Base-by-base conservation (phyloP, 2,329 filamentous ascomycete species). In the Paraphoma chrysanthemicola region DNA sequence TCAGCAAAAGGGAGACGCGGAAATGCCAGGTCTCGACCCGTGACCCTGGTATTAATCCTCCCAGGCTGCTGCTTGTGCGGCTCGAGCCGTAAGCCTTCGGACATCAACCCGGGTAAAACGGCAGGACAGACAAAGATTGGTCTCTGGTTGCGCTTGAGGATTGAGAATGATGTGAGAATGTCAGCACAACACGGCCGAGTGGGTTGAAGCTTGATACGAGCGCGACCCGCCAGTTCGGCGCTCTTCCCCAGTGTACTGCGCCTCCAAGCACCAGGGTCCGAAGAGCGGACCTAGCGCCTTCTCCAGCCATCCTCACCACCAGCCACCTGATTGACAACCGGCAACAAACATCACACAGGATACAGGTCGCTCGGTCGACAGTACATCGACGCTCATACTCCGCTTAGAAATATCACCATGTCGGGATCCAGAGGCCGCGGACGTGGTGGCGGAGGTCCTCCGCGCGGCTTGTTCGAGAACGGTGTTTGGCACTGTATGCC, bases 401-500 rank as follows among this genome's bases (percentile, higher is more conserved):
- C 9, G 10, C 33, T 36, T 36, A 14, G 7, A 14, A 10, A 36
- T 10, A 36, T 36, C 33, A 57, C 23, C 46, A 73, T 73, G 68
- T 67, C 68, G 47, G 53, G 36, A 12, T 59, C 43, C 14, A 53
- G 53, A 50, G 58, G 60, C 44, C 48, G 61, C 41, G 57, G 57
- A 14, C 47, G 55, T 51, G 48, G 43, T 29, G 58, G 57, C 11
- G 60, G 33, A 48, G 44, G 51, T 17, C 28, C 60, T 11, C 59
- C 51, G 6, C 62, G 56, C 51, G 70, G 68, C 9, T 50, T 61
- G 23, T 68, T 73, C 31, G 18, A 60, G 3, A 60, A 70, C n/a
- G 67, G 68, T 14, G 57, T 65, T 17, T 73, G 70, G 72, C 59
- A 67, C 18, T 73, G 69, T 71, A 57, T 50, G 62, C 33, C 17